phyloP scores from a whole-genome alignment of 1,284 basidiomycete species.

The Ceratobasidium papillatum region DNA sequence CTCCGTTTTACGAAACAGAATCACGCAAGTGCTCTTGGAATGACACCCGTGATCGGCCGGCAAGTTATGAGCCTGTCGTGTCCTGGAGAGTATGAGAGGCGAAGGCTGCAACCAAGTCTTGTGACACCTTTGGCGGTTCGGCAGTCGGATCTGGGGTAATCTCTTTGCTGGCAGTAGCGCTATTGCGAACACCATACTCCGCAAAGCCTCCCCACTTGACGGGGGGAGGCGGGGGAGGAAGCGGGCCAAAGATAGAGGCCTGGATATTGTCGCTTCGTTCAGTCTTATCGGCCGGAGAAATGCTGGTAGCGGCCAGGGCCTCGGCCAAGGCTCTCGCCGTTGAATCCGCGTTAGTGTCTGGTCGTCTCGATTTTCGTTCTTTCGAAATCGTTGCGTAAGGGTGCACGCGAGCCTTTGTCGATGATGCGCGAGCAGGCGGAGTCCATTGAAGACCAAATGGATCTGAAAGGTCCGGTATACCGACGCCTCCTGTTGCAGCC shows the following conservation, averaged over 20 bases:
- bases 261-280: constrained; percentile 32
- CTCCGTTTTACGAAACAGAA: constrained; percentile 17
- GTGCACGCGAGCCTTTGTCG: constrained; percentile 25
- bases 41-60: constrained; percentile 8
- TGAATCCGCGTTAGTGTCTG: neutral
- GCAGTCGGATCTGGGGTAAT: constrained; percentile 37
- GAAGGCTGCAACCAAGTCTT: constrained; percentile 30
- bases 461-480: constrained; percentile 8
- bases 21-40: neutral
- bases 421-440: constrained; percentile 23
- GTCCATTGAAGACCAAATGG: constrained; percentile 34
- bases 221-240: constrained; percentile 31
- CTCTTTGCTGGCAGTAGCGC: constrained; percentile 23
- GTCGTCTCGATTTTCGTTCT: constrained; percentile 27
- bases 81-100: constrained; percentile 33
- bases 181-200: constrained; percentile 27
- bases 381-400: constrained; percentile 30
- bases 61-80: neutral
- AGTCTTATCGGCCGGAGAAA: constrained; percentile 25
- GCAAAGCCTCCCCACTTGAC: constrained; percentile 39
- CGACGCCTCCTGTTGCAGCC: neutral
- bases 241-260: constrained; percentile 36
- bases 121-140: constrained; percentile 28
- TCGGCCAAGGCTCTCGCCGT: constrained; percentile 26
- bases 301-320: constrained; percentile 34